Percentiles rank a stretch among this genome's conserved stretches.
These are phyloP conservation scores for Pseudovirgaria hyperparasitica DNA, from an alignment of 2,329 filamentous ascomycete species.

Conservation along the genomic window DNA sequence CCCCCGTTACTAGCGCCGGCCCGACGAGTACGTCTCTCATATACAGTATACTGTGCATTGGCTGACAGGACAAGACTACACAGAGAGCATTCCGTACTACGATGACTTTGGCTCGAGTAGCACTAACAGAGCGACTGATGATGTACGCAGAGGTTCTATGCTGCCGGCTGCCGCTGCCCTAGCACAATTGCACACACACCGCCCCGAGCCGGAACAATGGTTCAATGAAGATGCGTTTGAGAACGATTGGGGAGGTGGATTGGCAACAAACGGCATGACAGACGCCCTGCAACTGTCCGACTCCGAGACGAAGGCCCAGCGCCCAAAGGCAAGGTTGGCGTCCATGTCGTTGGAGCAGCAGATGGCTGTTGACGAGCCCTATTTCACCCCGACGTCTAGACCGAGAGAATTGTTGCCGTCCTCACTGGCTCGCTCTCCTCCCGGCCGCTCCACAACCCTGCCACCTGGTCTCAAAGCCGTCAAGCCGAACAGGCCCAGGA, in stretches of 20 bases:
- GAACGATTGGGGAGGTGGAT: too few species aligned
- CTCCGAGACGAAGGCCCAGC: slow-evolving; percentile 23
- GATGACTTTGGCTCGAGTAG: slow-evolving; percentile 53
- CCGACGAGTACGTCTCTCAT: slow-evolving; percentile 18
- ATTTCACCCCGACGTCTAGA: slow-evolving; percentile 39
- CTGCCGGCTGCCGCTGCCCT: slow-evolving; percentile 64
- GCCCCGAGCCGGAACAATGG: slow-evolving; percentile 66
- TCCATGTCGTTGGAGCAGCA: slow-evolving; percentile 52
- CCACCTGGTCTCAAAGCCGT: slow-evolving; percentile 68
- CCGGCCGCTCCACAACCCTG: slow-evolving; percentile 75
- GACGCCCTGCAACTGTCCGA: too few species aligned
- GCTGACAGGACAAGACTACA: slow-evolving; percentile 33
- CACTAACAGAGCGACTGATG: slow-evolving; percentile 57
- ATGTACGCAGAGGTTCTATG: slow-evolving; percentile 50
- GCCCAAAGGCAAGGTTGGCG: slow-evolving; percentile 26
- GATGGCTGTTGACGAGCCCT: slow-evolving; percentile 39
- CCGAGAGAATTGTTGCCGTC: slow-evolving; percentile 71
- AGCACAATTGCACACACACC: slow-evolving; percentile 71
- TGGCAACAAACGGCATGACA: too few species aligned
- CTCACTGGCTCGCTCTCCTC: slow-evolving; percentile 68
- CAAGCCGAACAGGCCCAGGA: slow-evolving; percentile 61
- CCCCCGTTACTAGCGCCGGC: slow-evolving; percentile 25
- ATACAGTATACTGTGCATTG: slow-evolving; percentile 14
- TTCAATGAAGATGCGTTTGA: too few species aligned
- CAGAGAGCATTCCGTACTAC: slow-evolving; percentile 53